Conservation (phyloP, 1,284 basidiomycete genomes). For the Cryptococcus sp. region DNA sequence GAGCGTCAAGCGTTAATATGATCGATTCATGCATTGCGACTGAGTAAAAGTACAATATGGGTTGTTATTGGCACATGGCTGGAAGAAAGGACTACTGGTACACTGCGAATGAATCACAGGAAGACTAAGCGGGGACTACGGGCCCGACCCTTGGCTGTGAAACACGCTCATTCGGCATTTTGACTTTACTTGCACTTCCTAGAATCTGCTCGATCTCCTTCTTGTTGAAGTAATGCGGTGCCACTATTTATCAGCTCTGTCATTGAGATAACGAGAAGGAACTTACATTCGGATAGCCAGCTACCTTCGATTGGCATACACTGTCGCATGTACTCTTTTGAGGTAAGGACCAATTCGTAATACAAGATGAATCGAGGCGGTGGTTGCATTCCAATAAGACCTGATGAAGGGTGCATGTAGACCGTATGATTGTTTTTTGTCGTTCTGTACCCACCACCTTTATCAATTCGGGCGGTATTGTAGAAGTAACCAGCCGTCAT, state of each 20-base stretch:
- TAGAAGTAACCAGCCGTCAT: conserved; percentile 95
- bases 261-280: background rate
- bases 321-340: conserved; percentile 65
- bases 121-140: no score
- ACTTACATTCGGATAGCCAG: conserved; percentile 85
- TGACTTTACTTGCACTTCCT: conserved; percentile 65
- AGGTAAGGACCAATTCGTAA: conserved; percentile 69
- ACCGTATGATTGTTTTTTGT: conserved; percentile 94
- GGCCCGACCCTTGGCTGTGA: conserved; percentile 36
- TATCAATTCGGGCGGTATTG: conserved; percentile 84
- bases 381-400: conserved; percentile 90
- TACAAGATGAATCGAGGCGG: conserved; percentile 86
- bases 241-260: conserved; percentile 56
- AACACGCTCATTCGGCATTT: conserved; percentile 69
- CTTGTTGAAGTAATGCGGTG: conserved; percentile 89
- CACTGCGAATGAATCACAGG: no score
- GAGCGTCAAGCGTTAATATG: no score
- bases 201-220: conserved; percentile 79
- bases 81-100: no score
- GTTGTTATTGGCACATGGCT: no score
- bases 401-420: conserved; percentile 92
- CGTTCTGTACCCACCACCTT: conserved; percentile 86
- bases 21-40: no score
- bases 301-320: conserved; percentile 94
- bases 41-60: no score